Percentiles rank a stretch among this genome's conserved stretches.
These are phyloP conservation scores for Coelastrella sp. DNA, from an alignment of 139 green algal species.

Conservation along the genomic window DNA sequence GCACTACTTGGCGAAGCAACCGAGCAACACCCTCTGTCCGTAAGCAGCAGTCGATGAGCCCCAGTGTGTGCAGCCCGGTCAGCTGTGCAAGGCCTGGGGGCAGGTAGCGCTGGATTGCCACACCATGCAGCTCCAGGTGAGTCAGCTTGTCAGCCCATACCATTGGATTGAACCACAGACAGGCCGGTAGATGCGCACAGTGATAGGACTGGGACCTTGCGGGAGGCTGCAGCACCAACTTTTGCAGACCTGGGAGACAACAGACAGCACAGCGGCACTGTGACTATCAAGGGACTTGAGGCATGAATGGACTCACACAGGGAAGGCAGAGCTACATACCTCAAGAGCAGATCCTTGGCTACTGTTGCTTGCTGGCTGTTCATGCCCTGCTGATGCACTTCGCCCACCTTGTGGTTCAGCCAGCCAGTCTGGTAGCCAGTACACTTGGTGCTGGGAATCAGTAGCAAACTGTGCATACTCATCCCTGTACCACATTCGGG, in stretches of 20 bases:
- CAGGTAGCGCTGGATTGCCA: background rate
- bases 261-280: no score
- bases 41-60: background rate
- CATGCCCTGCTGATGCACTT: background rate
- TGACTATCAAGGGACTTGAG: no score
- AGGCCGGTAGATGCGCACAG: background rate
- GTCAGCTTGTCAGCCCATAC: constrained; percentile 27
- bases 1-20: background rate
- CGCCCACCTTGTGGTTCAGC: constrained; percentile 9
- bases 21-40: background rate
- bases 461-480: background rate
- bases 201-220: background rate
- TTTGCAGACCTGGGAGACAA: background rate
- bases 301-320: no score
- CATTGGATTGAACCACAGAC: background rate
- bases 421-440: constrained; percentile 43
- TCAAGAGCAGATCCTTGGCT: no score
- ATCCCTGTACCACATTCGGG: background rate
- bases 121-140: background rate
- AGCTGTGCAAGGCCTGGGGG: constrained; percentile 15
- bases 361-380: no score
- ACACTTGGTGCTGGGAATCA: background rate
- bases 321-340: no score
- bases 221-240: background rate
- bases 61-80: background rate